Conservation (phyloP, 371 early-diverging fungal genomes). For the Funneliformis caledonium region DNA sequence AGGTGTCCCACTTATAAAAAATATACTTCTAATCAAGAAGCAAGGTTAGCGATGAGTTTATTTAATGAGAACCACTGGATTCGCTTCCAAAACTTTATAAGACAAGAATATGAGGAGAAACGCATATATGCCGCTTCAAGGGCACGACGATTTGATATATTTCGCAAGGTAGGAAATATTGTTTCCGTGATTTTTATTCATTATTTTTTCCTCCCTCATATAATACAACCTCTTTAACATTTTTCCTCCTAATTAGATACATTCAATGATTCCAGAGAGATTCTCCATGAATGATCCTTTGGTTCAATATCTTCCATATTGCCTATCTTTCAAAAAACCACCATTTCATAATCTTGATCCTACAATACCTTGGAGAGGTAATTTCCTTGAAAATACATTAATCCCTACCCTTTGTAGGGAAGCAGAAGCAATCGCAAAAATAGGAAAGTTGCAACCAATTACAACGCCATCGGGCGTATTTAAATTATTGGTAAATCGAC, state of each 20-base stretch:
- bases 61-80: slow-evolving; percentile 22
- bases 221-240: background rate
- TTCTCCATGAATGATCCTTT: background rate
- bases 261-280: slow-evolving; percentile 16
- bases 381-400: background rate
- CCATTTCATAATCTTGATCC: background rate
- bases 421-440: background rate
- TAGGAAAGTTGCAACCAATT: background rate
- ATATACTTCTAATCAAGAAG: background rate
- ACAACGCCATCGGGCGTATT: background rate
- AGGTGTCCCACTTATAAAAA: slow-evolving; percentile 27
- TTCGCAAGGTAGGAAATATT: background rate
- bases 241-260: background rate
- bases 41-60: background rate
- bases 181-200: background rate
- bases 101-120: background rate
- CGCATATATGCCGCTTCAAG: slow-evolving; percentile 5
- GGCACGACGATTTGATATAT: slow-evolving; percentile 14
- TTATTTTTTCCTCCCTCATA: background rate
- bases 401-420: slow-evolving; percentile 8
- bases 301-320: slow-evolving; percentile 6
- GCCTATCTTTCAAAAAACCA: slow-evolving; percentile 24
- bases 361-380: background rate
- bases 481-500: background rate
- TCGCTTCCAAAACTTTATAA: background rate